phyloP scores from a whole-genome alignment of 352 stramenopile genomes.

The Stramenopiles sp. region DNA sequence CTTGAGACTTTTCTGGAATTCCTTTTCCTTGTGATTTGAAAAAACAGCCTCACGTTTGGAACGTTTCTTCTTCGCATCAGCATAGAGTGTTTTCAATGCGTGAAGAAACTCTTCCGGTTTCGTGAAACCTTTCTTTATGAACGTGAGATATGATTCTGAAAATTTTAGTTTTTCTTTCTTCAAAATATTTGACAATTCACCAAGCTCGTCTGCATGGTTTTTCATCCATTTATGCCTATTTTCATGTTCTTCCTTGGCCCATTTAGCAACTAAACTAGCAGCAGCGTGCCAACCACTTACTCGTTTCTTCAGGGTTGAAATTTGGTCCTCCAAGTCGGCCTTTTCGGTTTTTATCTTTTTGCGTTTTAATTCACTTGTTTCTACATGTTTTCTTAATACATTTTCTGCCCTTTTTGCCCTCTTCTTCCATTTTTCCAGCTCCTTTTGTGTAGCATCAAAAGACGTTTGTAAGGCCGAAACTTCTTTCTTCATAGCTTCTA shows the following conservation, averaged over 20 bases:
- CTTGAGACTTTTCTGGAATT: not conserved
- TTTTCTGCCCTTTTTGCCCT: not conserved
- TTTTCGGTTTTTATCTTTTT: not conserved
- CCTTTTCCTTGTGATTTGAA: not conserved
- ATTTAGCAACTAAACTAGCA: not conserved
- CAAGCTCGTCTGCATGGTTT: not conserved
- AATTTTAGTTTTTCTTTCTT: not conserved
- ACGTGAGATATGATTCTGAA: not conserved
- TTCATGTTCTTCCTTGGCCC: not conserved
- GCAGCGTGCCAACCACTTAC: not conserved
- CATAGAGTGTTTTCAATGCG: not conserved
- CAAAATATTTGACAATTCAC: not conserved
- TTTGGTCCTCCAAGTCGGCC: not conserved
- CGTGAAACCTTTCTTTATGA: not conserved
- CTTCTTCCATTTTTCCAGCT: not conserved
- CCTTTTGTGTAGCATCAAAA: not conserved
- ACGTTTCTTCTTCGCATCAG: not conserved
- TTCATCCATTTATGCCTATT: not conserved
- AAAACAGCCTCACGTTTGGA: not conserved
- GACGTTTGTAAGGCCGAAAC: not conserved
- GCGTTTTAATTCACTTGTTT: not conserved
- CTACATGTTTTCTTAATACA: not conserved
- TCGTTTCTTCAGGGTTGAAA: not conserved
- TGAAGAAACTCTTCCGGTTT: not conserved
- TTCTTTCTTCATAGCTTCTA: not conserved